These are phyloP conservation scores for Chaetomiaceae sp. DNA, from an alignment of 2,329 filamentous ascomycete species.

Conservation along the genomic window DNA sequence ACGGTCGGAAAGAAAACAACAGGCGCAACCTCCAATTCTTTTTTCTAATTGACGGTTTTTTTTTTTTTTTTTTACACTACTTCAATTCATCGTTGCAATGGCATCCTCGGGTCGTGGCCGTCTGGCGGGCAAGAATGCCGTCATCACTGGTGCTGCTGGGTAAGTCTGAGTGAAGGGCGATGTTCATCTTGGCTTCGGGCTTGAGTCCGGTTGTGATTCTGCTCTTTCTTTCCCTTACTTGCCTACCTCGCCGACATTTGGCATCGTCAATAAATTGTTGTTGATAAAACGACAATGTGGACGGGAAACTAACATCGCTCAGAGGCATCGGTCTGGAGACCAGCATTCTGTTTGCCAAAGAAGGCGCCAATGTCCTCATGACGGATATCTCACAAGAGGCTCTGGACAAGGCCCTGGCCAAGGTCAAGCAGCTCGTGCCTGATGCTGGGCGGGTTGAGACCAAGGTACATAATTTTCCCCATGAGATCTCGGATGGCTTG, in stretches of 20 bases:
- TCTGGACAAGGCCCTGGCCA: conserved; percentile 67
- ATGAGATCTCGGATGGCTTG: too few species aligned
- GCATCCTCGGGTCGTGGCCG: conserved; percentile 37
- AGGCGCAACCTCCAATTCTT: too few species aligned
- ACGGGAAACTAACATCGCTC: conserved; percentile 16
- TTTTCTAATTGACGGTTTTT: too few species aligned
- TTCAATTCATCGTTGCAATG: conserved; percentile 6
- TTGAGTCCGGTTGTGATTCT: too few species aligned
- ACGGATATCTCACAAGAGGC: conserved; percentile 77
- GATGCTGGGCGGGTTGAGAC: conserved; percentile 56
- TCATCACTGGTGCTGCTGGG: conserved; percentile 84
- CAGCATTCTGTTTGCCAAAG: conserved; percentile 79
- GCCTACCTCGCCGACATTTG: too few species aligned
- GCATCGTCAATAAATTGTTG: too few species aligned
- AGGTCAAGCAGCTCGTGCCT: conserved; percentile 69
- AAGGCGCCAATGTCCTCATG: conserved; percentile 82
- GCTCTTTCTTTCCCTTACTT: too few species aligned
- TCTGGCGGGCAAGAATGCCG: conserved; percentile 56
- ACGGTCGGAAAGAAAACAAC: not conserved
- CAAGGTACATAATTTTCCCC: conserved; percentile 31
- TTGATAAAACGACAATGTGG: too few species aligned
- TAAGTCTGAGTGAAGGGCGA: conserved; percentile 42
- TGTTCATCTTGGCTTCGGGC: too few species aligned
- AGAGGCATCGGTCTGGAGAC: conserved; percentile 94
- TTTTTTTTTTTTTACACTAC: not conserved